Conservation (phyloP, 495 filamentous ascomycete genomes). For the Pyrenopolyporus hunteri region DNA sequence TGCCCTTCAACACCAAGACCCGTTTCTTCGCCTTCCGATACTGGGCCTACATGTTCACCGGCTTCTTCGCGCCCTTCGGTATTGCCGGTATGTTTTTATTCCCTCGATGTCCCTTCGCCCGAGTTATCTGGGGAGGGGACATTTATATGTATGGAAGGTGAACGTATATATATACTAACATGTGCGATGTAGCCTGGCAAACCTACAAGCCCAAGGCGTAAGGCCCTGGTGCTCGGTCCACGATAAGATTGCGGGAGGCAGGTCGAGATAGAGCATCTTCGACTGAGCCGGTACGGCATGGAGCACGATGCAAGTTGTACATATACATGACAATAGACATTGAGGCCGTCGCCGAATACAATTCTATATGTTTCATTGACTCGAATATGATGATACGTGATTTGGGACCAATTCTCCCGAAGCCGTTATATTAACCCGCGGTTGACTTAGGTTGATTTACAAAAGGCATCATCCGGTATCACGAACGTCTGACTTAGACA, state of each 20-base stretch:
- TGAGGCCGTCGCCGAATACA: constrained; percentile 21
- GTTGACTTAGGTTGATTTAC: too few relatives aligned
- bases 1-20: constrained; percentile 95
- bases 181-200: constrained; percentile 73
- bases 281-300: constrained; percentile 8
- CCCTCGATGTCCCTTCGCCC: constrained; percentile 6
- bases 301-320: constrained; percentile 35
- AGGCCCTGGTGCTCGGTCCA: constrained; percentile 25
- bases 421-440: too few relatives aligned
- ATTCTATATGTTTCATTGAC: constrained; percentile 17
- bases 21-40: constrained; percentile 81
- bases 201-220: constrained; percentile 70
- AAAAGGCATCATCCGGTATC: too few relatives aligned
- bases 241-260: neutral
- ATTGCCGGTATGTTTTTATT: constrained; percentile 72
- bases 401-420: too few relatives aligned
- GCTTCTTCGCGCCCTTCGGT: constrained; percentile 80
- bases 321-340: constrained; percentile 40
- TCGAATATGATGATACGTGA: neutral
- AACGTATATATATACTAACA: constrained; percentile 23
- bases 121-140: neutral
- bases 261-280: constrained; percentile 1
- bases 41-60: constrained; percentile 78
- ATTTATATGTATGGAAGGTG: constrained; percentile 3
- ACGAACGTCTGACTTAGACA: too few relatives aligned